phyloP scores from a whole-genome alignment of 371 early-diverging fungal genomes.

The Mucor plumbeus region DNA sequence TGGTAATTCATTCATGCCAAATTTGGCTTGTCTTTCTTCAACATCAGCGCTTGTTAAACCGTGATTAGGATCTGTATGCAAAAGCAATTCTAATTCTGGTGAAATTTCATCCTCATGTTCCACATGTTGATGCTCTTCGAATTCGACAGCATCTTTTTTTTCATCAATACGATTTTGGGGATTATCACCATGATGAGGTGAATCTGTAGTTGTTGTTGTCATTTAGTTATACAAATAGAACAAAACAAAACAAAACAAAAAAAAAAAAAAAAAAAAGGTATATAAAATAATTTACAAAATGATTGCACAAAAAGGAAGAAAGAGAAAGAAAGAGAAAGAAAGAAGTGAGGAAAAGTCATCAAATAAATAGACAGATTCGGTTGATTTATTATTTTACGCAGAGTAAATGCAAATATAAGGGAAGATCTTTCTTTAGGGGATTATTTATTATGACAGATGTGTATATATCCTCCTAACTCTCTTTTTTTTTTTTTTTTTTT shows the following conservation, averaged over 20 bases:
- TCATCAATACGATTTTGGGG: neutral
- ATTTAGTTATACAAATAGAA: neutral
- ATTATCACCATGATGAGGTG: neutral
- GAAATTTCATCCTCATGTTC: constrained; percentile 66
- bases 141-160: constrained; percentile 29
- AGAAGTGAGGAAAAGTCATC: neutral
- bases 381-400: constrained; percentile 22
- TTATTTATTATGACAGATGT: constrained; percentile 19
- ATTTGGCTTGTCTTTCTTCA: constrained; percentile 58
- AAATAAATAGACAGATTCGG: constrained; percentile 12
- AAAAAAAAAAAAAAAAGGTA: constrained; percentile 4
- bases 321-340: constrained; percentile 3
- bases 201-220: neutral
- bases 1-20: constrained; percentile 75
- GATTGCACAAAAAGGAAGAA: neutral
- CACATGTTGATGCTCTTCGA: constrained; percentile 40
- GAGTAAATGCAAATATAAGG: constrained; percentile 19
- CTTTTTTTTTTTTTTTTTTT: no score
- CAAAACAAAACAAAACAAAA: no score
- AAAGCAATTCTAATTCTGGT: constrained; percentile 72
- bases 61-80: constrained; percentile 67
- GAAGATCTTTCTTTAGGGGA: constrained; percentile 23
- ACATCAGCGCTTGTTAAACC: constrained; percentile 66
- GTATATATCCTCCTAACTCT: constrained; percentile 14
- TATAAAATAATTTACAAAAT: neutral